Conservation (phyloP, 2,329 filamentous ascomycete species). For the Cladobotryum protrusum region DNA sequence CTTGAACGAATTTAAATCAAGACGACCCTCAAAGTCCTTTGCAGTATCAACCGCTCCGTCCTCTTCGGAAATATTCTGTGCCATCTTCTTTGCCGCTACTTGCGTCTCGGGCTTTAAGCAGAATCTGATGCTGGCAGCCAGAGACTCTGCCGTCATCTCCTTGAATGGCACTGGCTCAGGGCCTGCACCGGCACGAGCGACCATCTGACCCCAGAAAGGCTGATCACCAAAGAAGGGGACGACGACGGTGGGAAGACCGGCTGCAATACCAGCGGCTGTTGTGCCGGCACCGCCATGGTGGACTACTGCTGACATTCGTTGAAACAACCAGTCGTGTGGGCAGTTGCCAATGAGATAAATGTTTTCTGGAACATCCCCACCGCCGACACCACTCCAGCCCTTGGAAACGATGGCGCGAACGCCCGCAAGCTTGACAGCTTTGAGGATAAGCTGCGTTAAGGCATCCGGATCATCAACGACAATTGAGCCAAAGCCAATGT, state of each 20-base stretch:
- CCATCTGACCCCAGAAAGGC: constrained; percentile 61
- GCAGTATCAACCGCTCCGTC: constrained; percentile 47
- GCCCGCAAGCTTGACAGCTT: constrained; percentile 51
- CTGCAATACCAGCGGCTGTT: constrained; percentile 56
- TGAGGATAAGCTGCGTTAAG: constrained; percentile 52
- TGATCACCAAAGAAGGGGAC: constrained; percentile 63
- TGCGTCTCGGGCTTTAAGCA: constrained; percentile 45
- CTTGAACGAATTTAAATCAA: constrained; percentile 48
- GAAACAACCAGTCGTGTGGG: constrained; percentile 62
- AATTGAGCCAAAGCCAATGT: constrained; percentile 63
- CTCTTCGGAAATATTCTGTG: constrained; percentile 47
- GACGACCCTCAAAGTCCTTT: constrained; percentile 47
- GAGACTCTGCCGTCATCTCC: constrained; percentile 48
- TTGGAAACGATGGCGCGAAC: constrained; percentile 57
- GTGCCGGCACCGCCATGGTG: constrained; percentile 63
- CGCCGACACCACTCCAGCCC: constrained; percentile 58
- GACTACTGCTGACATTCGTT: constrained; percentile 51
- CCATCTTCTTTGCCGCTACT: constrained; percentile 34
- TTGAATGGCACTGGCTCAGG: constrained; percentile 53
- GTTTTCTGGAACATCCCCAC: constrained; percentile 38
- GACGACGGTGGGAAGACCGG: constrained; percentile 55
- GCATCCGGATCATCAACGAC: constrained; percentile 55
- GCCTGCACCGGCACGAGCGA: constrained; percentile 54
- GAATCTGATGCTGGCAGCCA: constrained; percentile 47
- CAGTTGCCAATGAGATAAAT: constrained; percentile 59